Conservation (phyloP, 2,329 filamentous ascomycete species). For the Penicillium sp. region DNA sequence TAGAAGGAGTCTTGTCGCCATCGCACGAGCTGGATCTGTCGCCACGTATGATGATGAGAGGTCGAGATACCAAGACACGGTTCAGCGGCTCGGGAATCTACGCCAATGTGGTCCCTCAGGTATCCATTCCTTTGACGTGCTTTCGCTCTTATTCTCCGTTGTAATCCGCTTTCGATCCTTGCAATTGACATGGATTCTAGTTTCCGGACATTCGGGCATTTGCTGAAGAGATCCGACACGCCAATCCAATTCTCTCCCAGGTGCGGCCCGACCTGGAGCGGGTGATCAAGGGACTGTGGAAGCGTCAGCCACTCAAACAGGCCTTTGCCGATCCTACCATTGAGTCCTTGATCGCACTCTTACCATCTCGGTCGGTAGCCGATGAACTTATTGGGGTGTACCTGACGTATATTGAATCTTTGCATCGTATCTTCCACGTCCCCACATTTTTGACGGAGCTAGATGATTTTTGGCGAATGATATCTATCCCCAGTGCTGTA, state of each 20-base stretch:
- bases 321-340: slow-evolving; percentile 27
- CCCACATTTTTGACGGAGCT: slow-evolving; percentile 38
- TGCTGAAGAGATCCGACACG: slow-evolving; percentile 32
- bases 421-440: slow-evolving; percentile 37
- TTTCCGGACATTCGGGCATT: slow-evolving; percentile 36
- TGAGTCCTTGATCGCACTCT: slow-evolving; percentile 25
- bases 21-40: slow-evolving; percentile 30
- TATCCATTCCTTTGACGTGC: slow-evolving; percentile 12
- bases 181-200: slow-evolving; percentile 20
- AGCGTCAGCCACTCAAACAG: slow-evolving; percentile 24
- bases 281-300: slow-evolving; percentile 29
- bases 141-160: background rate
- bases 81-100: slow-evolving; percentile 38
- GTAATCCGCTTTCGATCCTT: background rate
- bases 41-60: slow-evolving; percentile 33
- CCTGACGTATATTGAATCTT: slow-evolving; percentile 36
- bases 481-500: slow-evolving; percentile 21
- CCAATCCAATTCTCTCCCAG: slow-evolving; percentile 31
- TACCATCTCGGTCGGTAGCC: slow-evolving; percentile 31
- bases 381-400: slow-evolving; percentile 37
- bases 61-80: slow-evolving; percentile 36
- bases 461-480: slow-evolving; percentile 30
- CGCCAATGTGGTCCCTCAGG: slow-evolving; percentile 36
- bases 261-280: slow-evolving; percentile 31
- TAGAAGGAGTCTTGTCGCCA: slow-evolving; percentile 22